These are phyloP conservation scores for Septoria petroselini DNA, from an alignment of 2,329 filamentous ascomycete species.

Conservation along the genomic window DNA sequence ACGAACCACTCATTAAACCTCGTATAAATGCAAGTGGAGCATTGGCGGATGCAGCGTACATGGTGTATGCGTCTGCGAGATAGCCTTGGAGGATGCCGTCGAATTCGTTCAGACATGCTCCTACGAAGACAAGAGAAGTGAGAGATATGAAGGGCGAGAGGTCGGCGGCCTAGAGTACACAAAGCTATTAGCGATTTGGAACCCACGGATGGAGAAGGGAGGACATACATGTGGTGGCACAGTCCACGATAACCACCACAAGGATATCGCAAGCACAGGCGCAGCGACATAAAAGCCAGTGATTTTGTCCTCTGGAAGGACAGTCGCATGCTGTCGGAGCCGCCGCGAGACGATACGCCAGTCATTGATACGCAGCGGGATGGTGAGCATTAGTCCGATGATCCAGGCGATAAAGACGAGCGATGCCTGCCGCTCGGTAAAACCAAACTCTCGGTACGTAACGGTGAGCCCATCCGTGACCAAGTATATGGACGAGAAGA, in stretches of 20 bases:
- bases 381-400: conserved; percentile 48
- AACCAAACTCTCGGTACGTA: conserved; percentile 39
- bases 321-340: conserved; percentile 18
- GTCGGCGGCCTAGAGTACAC: too few species aligned
- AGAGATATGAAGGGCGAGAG: conserved; percentile 25
- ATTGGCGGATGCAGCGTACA: conserved; percentile 46
- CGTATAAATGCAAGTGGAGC: conserved; percentile 45
- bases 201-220: too few species aligned
- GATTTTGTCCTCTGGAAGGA: conserved; percentile 50
- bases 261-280: conserved; percentile 43
- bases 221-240: not conserved
- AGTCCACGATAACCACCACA: conserved; percentile 23
- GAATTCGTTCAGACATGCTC: conserved; percentile 50
- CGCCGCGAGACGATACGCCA: conserved; percentile 27
- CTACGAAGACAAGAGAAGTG: conserved; percentile 41
- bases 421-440: conserved; percentile 46
- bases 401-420: conserved; percentile 49
- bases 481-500: conserved; percentile 48
- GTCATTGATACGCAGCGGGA: conserved; percentile 47
- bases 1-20: conserved; percentile 39
- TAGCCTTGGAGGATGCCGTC: conserved; percentile 45
- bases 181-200: too few species aligned
- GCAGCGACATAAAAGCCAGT: conserved; percentile 47
- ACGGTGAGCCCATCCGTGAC: conserved; percentile 34
- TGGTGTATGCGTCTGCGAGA: conserved; percentile 46